Evolutionary conservation across 352 stramenopile genomes (phyloP).

Genomic region (Pythium dissimile): DNA sequence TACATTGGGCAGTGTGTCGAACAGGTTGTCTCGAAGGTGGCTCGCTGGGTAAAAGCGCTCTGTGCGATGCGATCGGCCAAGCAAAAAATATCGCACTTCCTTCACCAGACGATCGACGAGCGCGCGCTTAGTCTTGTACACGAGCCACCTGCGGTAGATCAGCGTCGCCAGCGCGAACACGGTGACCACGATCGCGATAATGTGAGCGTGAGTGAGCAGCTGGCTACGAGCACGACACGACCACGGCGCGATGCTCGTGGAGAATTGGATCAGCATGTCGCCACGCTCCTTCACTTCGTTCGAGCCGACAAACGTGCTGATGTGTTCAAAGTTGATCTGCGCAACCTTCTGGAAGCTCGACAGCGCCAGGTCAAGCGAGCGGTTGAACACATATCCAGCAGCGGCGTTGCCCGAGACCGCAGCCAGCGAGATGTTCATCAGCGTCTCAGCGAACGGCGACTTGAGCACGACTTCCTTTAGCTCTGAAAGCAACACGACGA

Average conservation of each 20-base stretch:
- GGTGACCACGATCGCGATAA: slow-evolving; percentile 30
- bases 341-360: slow-evolving; percentile 45
- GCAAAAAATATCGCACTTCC: slow-evolving; percentile 61
- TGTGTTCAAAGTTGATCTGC: slow-evolving; percentile 20
- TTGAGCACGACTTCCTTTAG: slow-evolving; percentile 40
- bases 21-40: slow-evolving; percentile 59
- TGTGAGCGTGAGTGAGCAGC: slow-evolving; percentile 37
- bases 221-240: slow-evolving; percentile 46
- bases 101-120: slow-evolving; percentile 64
- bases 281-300: slow-evolving; percentile 16
- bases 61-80: slow-evolving; percentile 33
- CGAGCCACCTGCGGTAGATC: slow-evolving; percentile 29
- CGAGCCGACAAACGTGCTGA: slow-evolving; percentile 26
- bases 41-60: slow-evolving; percentile 52
- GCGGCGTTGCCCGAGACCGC: slow-evolving; percentile 16
- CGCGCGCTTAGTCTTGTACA: slow-evolving; percentile 44
- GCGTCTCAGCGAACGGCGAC: slow-evolving; percentile 38
- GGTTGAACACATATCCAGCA: slow-evolving; percentile 55
- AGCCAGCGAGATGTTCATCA: slow-evolving; percentile 28
- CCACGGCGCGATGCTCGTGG: slow-evolving; percentile 43
- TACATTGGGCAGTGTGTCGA: slow-evolving; percentile 33
- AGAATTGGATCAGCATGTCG: slow-evolving; percentile 43
- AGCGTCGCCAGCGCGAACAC: slow-evolving; percentile 26
- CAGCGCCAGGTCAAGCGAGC: slow-evolving; percentile 55
- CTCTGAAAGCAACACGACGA: slow-evolving; percentile 51